phyloP scores from a whole-genome alignment of 1,139 yeast genomes.

The Saccharomyces pastorianus region DNA sequence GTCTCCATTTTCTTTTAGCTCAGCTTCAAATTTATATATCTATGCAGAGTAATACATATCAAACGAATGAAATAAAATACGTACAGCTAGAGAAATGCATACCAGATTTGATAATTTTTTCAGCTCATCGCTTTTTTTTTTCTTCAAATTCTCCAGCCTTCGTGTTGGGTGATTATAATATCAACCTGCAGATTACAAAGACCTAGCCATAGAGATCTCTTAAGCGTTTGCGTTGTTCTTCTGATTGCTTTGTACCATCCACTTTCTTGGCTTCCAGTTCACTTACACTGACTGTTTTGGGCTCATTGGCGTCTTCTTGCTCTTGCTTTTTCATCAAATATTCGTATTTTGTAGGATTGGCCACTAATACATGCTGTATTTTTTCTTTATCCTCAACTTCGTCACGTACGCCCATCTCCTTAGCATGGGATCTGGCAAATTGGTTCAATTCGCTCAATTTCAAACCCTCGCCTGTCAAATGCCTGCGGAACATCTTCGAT shows the following conservation, averaged over 20 bases:
- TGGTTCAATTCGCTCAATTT: slow-evolving; percentile 22
- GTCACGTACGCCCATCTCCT: slow-evolving; percentile 22
- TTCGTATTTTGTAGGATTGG: slow-evolving; percentile 32
- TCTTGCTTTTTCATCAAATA: slow-evolving; percentile 14
- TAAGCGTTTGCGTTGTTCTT: slow-evolving; percentile 14
- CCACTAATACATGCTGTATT: slow-evolving; percentile 27
- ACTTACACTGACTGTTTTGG: slow-evolving; percentile 5
- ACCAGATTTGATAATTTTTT: background rate
- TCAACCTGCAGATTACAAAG: background rate
- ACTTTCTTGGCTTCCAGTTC: slow-evolving; percentile 17
- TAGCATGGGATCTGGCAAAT: slow-evolving; percentile 21
- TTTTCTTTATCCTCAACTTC: slow-evolving; percentile 22
- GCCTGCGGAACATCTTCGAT: slow-evolving; percentile 30
- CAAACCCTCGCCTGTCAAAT: slow-evolving; percentile 30
- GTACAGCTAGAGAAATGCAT: background rate
- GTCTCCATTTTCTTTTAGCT: slow-evolving; percentile 26
- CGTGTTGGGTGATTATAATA: slow-evolving; percentile 3
- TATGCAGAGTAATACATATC: no score
- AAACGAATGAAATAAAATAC: no score
- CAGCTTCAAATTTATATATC: background rate
- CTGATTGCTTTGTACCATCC: slow-evolving; percentile 20
- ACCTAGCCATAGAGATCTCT: slow-evolving; percentile 21
- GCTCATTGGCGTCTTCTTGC: background rate
- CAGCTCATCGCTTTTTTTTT: slow-evolving; percentile 8
- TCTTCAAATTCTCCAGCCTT: background rate